Percentiles rank a stretch among this genome's conserved stretches.
These are phyloP conservation scores for Mallotus nudiflorus DNA, from an alignment of 345 rosid species.

Conservation along the genomic window DNA sequence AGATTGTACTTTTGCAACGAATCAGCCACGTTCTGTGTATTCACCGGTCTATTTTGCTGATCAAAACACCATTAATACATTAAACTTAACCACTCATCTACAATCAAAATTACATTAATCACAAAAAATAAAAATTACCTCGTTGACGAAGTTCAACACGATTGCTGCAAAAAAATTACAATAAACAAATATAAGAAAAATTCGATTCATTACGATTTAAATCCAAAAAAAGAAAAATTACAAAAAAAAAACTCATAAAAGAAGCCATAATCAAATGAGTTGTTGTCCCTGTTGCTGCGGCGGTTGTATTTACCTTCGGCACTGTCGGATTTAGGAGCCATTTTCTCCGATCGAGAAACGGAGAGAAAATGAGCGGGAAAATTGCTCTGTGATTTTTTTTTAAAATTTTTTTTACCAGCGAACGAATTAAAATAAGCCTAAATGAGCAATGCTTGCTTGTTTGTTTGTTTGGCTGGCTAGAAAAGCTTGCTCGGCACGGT, in stretches of 20 bases:
- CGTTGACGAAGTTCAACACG: constrained; percentile 90
- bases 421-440: background rate
- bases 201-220: no score
- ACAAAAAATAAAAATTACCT: constrained; percentile 39
- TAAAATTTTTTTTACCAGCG: no score
- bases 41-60: constrained; percentile 88
- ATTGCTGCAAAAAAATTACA: constrained; percentile 64
- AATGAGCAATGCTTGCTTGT: background rate
- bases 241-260: background rate
- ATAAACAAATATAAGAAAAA: no score
- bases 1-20: constrained; percentile 86
- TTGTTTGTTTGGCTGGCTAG: no score
- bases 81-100: no score
- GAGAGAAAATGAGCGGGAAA: constrained; percentile 62
- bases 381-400: no score
- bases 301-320: constrained; percentile 50
- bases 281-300: no score
- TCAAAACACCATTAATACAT: no score
- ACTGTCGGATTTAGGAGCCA: constrained; percentile 84
- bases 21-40: constrained; percentile 89
- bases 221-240: background rate
- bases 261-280: background rate
- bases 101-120: no score
- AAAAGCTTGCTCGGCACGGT: background rate
- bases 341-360: constrained; percentile 21